A percentile compares a stretch with the other conserved stretches of the same genome.
Conservation (phyloP, 768 basidiomycete genomes). For the Tricholoma hemisulphureum region DNA sequence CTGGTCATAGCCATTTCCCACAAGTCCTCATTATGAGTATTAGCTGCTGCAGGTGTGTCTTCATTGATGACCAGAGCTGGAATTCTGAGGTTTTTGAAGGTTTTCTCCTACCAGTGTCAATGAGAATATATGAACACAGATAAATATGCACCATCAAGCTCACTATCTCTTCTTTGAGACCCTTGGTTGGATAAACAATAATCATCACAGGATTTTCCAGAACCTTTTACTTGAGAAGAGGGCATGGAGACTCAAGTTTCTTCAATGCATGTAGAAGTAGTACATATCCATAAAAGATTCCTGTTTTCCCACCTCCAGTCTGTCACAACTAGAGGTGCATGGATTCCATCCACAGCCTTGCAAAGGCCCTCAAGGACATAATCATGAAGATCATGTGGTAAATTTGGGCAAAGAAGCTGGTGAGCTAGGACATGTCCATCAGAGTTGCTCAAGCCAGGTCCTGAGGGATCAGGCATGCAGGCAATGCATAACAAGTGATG, state of each 20-base stretch:
- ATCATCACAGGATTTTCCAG: constrained; percentile 17
- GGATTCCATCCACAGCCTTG: constrained; percentile 19
- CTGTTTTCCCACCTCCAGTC: constrained; percentile 22
- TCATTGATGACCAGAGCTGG: constrained; percentile 20
- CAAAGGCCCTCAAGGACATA: constrained; percentile 25
- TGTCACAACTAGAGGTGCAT: constrained; percentile 15
- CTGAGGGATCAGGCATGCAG: not conserved
- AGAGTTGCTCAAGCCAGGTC: not conserved
- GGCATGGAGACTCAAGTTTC: no score
- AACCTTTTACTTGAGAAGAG: constrained; percentile 1
- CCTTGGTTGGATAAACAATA: constrained; percentile 21
- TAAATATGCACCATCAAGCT: not conserved
- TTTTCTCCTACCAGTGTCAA: not conserved
- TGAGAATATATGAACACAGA: not conserved
- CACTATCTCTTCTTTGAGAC: constrained; percentile 26
- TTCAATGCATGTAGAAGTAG: not conserved
- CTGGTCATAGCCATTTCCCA: constrained; percentile 14
- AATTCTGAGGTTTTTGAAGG: constrained; percentile 14
- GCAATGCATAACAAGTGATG: not conserved
- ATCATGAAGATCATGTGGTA: constrained; percentile 17
- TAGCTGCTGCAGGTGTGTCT: constrained; percentile 8
- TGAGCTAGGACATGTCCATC: not conserved
- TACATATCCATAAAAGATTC: constrained; percentile 20
- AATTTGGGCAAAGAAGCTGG: not conserved
- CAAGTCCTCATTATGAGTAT: constrained; percentile 2